Evolutionary conservation across 169 alveolate species (phyloP).

Genomic region (Eimeria maxima): DNA sequence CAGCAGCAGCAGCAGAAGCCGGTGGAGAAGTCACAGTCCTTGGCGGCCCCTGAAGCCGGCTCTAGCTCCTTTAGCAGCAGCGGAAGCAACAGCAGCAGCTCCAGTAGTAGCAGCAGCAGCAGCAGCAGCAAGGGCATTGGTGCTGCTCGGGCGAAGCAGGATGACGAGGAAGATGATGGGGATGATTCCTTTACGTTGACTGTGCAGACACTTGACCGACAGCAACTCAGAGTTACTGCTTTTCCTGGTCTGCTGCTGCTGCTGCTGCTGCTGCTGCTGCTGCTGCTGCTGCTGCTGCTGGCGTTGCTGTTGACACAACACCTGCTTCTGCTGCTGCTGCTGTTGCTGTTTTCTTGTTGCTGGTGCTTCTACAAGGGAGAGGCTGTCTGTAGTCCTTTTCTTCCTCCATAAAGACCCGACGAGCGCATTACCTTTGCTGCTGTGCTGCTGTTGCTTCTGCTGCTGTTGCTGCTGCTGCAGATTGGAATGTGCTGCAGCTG

Average conservation of each 20-base stretch:
- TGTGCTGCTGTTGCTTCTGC: not conserved
- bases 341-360: not conserved
- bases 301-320: too few relatives aligned
- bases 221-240: conserved; percentile 18
- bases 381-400: not conserved
- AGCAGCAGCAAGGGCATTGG: not conserved
- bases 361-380: not conserved
- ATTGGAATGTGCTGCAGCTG: conserved; percentile 47
- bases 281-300: too few relatives aligned
- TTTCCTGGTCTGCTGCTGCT: not conserved
- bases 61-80: not conserved
- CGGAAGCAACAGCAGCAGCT: not conserved
- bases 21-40: too few relatives aligned
- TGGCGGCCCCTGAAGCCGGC: too few relatives aligned
- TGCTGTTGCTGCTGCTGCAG: conserved; percentile 35
- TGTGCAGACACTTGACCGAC: conserved; percentile 27
- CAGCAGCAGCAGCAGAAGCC: not conserved
- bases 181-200: conserved; percentile 16
- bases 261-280: too few relatives aligned
- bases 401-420: not conserved
- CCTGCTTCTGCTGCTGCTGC: too few relatives aligned
- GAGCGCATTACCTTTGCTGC: not conserved
- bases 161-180: conserved; percentile 7
- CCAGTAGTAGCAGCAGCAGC: conserved; percentile 12
- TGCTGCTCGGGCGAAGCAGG: not conserved